Percentiles rank a stretch among this genome's conserved stretches.
These are phyloP conservation scores for Leccinum proximum DNA, from an alignment of 1,284 basidiomycete species.

Conservation along the genomic window DNA sequence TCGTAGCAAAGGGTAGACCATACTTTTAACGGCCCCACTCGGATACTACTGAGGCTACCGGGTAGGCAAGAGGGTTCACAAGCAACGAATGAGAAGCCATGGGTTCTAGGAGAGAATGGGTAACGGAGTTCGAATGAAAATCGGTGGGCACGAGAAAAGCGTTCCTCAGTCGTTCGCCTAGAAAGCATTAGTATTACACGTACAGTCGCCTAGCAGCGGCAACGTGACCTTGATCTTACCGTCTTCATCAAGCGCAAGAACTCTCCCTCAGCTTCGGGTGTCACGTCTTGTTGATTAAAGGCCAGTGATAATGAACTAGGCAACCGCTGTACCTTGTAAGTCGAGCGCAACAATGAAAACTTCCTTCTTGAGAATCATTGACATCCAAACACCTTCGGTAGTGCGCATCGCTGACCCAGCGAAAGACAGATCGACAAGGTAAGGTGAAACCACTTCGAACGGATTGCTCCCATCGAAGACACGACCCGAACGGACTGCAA, in stretches of 20 bases:
- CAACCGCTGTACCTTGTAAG: no score
- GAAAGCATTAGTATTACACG: background rate
- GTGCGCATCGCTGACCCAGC: slow-evolving; percentile 65
- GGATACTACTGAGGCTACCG: slow-evolving; percentile 36
- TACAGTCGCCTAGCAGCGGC: no score
- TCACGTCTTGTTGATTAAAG: no score
- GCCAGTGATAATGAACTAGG: no score
- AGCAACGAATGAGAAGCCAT: slow-evolving; percentile 49
- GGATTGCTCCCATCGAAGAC: slow-evolving; percentile 65
- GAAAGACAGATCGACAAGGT: slow-evolving; percentile 59
- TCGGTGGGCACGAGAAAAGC: slow-evolving; percentile 42
- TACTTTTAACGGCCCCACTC: slow-evolving; percentile 49
- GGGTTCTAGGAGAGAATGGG: slow-evolving; percentile 41
- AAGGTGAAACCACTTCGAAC: slow-evolving; percentile 58
- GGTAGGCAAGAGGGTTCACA: slow-evolving; percentile 38
- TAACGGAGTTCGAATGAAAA: background rate
- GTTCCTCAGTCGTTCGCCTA: slow-evolving; percentile 64
- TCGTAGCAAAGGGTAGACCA: background rate
- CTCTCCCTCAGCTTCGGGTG: slow-evolving; percentile 39
- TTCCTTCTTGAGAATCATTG: slow-evolving; percentile 55
- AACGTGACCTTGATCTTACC: slow-evolving; percentile 49
- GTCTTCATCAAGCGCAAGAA: slow-evolving; percentile 37
- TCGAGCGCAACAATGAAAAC: no score
- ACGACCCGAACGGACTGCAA: slow-evolving; percentile 55
- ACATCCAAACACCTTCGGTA: slow-evolving; percentile 67